Conservation (phyloP, 306 rosid species). For the Vicia faba region DNA sequence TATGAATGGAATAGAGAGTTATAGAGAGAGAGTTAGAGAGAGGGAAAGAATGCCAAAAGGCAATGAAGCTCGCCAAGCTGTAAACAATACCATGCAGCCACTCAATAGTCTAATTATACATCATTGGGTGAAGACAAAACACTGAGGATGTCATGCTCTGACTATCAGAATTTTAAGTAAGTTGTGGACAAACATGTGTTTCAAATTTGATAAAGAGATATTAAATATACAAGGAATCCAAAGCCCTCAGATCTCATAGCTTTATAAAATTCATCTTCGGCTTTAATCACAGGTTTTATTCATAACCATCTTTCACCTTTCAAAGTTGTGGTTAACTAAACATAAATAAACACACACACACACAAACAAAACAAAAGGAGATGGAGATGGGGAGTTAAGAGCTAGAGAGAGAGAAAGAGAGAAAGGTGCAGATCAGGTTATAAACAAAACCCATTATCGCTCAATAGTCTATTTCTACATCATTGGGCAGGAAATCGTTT, state of each 20-base stretch:
- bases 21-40: neutral
- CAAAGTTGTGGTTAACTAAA: neutral
- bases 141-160: too few species aligned
- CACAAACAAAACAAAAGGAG: neutral
- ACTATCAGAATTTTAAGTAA: neutral
- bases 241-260: constrained; percentile 17
- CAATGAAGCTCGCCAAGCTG: neutral
- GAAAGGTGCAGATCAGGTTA: neutral
- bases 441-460: neutral
- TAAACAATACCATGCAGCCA: constrained; percentile 20
- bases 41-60: neutral
- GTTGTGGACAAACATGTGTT: neutral
- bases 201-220: too few species aligned
- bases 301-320: neutral
- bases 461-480: neutral
- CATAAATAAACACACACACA: neutral
- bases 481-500: neutral
- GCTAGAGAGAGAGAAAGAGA: neutral
- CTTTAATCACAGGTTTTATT: neutral
- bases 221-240: neutral
- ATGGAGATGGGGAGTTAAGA: neutral
- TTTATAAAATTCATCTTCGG: neutral
- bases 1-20: neutral
- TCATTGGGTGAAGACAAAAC: constrained; percentile 34
- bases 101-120: constrained; percentile 31